Conservation (phyloP, 2,329 filamentous ascomycete species). For the Arthrobotrys iridis region DNA sequence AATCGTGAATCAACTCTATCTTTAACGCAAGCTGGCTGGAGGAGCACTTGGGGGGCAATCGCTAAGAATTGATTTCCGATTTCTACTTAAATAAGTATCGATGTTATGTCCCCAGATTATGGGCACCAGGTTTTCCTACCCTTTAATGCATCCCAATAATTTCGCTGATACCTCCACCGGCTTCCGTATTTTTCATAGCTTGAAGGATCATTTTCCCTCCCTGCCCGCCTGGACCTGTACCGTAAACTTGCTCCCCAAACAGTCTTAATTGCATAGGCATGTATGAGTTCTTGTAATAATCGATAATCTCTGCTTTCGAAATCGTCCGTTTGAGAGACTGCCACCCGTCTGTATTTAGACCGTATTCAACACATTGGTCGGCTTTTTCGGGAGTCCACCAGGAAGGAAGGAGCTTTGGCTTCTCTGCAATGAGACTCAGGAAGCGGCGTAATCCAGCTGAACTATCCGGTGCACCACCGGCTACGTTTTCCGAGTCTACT, state of each 20-base stretch:
- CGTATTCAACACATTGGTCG: constrained; percentile 61
- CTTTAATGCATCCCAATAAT: no score
- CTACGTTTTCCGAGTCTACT: constrained; percentile 59
- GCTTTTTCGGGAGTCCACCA: constrained; percentile 64
- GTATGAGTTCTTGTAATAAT: constrained; percentile 63
- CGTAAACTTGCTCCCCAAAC: constrained; percentile 63
- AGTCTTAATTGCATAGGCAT: constrained; percentile 67
- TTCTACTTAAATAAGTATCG: no score
- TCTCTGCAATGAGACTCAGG: constrained; percentile 58
- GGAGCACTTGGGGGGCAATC: no score
- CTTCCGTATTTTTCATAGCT: no score
- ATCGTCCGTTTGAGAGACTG: constrained; percentile 58
- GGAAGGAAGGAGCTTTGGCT: constrained; percentile 61
- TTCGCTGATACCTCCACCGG: no score
- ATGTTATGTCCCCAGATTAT: no score
- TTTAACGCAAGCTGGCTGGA: no score
- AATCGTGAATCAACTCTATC: no score
- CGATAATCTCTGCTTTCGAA: constrained; percentile 61
- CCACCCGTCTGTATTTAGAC: constrained; percentile 59
- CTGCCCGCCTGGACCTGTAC: constrained; percentile 59
- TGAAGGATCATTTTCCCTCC: no score
- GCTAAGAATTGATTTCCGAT: no score
- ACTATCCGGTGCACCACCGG: constrained; percentile 56
- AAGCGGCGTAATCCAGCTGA: constrained; percentile 62
- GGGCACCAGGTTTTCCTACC: no score